Base-by-base conservation (phyloP, 2,329 filamentous ascomycete species). In the Alternaria sp. region DNA sequence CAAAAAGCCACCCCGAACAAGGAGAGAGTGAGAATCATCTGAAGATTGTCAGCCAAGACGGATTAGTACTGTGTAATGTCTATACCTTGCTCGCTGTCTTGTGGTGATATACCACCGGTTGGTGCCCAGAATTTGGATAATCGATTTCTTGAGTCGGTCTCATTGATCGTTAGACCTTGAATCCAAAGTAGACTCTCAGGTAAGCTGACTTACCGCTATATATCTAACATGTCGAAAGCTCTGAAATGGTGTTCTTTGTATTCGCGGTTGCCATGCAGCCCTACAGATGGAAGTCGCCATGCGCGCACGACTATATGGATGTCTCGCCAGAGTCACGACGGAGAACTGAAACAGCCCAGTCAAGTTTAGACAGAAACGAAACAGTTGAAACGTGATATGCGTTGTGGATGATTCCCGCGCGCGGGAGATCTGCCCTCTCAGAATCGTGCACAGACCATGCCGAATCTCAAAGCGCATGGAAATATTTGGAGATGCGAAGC, bases 61-160 rank as follows among this genome's bases (percentile, higher is more conserved):
- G 41, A 18, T 1, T 43, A 48, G 26, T 12, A 30, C 4, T 2
- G 46, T 42, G 34, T 14, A 18, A 16, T 5, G 24, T 39, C 26
- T 47, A 54, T 30, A 68, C 73, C 74, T 64, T 84, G 82, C 43
- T 85, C 81, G 26, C 81, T 81, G 41, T 83, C 81, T 59, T 82
- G 81, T 42, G 81, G 79, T 6, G 88, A 83, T 54, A 91, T 87
- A 7, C 90, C 89, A 43, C 89, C 89, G 1, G 89, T 91, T 2
- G 93, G 92, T 28, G 89, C 84, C 92, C 94, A 97, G 78, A 93
- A 86, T 46, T 84, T 88, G 4, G 92, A 94, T 9, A 94, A 78
- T 64, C 89, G 83, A 70, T 81, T 84, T 65, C 87, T 81, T 46
- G 83, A 80, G 78, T 89, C 86, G 65, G 76, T 77, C 85, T 89